Evolutionary conservation across 192 early-diverging fungal genomes (phyloP), one percentile per base, ranked within the genome.

Genomic region (Geranomyces variabilis): DNA sequence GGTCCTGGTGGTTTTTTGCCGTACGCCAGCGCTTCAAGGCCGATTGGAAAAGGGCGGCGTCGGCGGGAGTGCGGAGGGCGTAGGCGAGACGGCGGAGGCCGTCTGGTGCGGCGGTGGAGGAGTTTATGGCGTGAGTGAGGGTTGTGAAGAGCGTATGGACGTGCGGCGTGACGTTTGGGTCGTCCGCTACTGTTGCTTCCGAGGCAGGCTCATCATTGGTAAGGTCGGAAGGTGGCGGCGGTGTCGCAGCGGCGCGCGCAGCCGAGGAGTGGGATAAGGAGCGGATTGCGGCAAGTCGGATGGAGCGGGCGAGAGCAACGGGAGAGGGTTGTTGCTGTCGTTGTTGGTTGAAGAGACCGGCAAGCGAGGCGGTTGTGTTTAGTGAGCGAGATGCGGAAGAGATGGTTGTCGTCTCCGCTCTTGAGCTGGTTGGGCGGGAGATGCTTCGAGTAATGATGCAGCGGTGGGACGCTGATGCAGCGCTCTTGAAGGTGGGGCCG

Each of bases 11-110:
- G 21, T 46, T 33, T 21, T 44, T 22, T 0, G 60, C 51, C 0
- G 22, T 29, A 7, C 67, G 61, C 75, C 75, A 76, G 10, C 55
- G 30, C 41, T 56, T 63, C 9, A 69, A 34, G 12, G 63, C 49
- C 24, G 29, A n/a, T 15, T 56, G 33, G 47, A 76, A 71, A 13
- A 70, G 49, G 12, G 43, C 63, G 24, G 62, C 75, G 56, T 76
- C 75, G 2, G 12, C 53, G 28, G 67, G 51, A 4, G 75, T 58
- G 15, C 22, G 24, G 47, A 76, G 29, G 12, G 19, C 15, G 56
- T 62, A 69, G 36, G 48, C 13, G 15, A 75, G 62, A 15, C 26
- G 45, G 36, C 74, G 67, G 48, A 75, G 66, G 47, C 21, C 29
- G 34, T 43, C 33, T 29, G 58, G 58, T 33, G 15, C 21, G 12